These are phyloP conservation scores for Takashimella tepidaria DNA, from an alignment of 1,284 basidiomycete species.

Conservation along the genomic window DNA sequence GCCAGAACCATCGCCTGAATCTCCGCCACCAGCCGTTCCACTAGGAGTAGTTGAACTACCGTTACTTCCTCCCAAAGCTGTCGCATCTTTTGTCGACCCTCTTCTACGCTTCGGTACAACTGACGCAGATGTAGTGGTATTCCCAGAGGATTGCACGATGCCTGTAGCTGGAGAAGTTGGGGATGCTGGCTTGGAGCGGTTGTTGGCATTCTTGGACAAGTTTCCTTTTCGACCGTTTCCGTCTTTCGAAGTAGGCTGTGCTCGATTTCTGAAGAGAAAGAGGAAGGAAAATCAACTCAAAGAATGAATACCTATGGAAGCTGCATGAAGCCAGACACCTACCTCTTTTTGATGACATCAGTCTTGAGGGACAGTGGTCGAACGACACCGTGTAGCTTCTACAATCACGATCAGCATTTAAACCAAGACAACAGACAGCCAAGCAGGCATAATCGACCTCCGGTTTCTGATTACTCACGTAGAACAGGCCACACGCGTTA, in stretches of 20 bases:
- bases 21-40: background rate
- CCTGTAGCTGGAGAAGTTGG: conserved; percentile 1
- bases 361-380: conserved; percentile 91
- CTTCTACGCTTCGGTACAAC: conserved; percentile 18
- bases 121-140: conserved; percentile 4
- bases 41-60: background rate
- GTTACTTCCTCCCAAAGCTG: background rate
- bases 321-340: conserved; percentile 31
- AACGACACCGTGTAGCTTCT: conserved; percentile 94
- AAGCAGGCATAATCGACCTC: too few relatives aligned
- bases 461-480: too few relatives aligned
- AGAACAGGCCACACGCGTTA: conserved; percentile 84
- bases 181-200: conserved; percentile 12
- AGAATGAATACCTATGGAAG: too few relatives aligned
- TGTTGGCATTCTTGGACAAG: conserved; percentile 3
- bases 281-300: too few relatives aligned
- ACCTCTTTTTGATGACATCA: conserved; percentile 97
- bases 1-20: background rate
- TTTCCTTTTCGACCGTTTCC: background rate
- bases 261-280: conserved; percentile 15
- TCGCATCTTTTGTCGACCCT: conserved; percentile 1
- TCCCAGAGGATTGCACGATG: background rate
- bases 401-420: too few relatives aligned
- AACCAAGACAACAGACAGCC: too few relatives aligned
- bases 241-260: conserved; percentile 13